These are phyloP conservation scores for Mrakia blollopis DNA, from an alignment of 768 basidiomycete species.

Conservation along the genomic window DNA sequence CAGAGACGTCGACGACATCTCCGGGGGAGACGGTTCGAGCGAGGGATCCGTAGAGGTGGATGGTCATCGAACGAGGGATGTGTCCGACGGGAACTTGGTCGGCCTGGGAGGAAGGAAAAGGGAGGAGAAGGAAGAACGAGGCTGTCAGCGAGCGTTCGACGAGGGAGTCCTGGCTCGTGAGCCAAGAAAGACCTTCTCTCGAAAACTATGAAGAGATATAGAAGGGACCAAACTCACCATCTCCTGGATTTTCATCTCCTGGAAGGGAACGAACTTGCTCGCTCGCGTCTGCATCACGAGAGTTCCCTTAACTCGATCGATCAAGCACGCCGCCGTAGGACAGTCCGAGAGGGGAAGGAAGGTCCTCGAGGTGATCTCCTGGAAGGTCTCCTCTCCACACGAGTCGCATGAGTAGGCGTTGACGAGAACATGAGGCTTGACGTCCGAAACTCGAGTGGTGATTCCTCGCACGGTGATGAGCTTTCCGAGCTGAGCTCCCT, in stretches of 20 bases:
- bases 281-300: conserved; percentile 98
- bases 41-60: conserved; percentile 86
- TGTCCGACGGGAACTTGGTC: conserved; percentile 99
- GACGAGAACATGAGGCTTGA: conserved; percentile 92
- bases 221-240: conserved; percentile 59
- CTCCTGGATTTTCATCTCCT: conserved; percentile 97
- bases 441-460: conserved; percentile 96
- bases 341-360: conserved; percentile 87
- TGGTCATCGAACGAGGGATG: conserved; percentile 95
- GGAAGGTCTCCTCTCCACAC: conserved; percentile 97
- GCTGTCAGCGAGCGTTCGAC: conserved; percentile 2
- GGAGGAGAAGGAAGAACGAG: neutral
- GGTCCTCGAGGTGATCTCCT: conserved; percentile 86
- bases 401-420: conserved; percentile 98
- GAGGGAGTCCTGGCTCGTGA: neutral
- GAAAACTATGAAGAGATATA: neutral
- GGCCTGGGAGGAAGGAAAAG: conserved; percentile 52
- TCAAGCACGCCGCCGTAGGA: conserved; percentile 76
- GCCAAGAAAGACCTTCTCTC: neutral
- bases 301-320: conserved; percentile 79
- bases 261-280: conserved; percentile 94
- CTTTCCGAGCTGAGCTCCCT: conserved; percentile 76
- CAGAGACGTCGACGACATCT: conserved; percentile 91
- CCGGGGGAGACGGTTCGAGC: conserved; percentile 91
- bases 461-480: conserved; percentile 96